Evolutionary conservation across 1,284 basidiomycete genomes (phyloP).

Genomic region (Ustilago nuda): DNA sequence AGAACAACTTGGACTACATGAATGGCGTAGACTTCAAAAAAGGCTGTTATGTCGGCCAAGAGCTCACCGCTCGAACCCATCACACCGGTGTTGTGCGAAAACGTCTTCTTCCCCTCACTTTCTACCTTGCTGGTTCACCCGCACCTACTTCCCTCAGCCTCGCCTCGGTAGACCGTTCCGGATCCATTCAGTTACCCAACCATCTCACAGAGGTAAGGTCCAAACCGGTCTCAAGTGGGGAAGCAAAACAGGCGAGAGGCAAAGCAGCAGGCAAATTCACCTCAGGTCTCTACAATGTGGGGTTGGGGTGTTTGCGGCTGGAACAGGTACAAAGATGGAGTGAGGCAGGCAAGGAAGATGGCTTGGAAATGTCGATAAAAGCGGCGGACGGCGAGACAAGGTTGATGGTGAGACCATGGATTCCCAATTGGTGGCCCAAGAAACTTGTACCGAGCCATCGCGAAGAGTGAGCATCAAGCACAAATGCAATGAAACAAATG

Average conservation of each 20-base stretch:
- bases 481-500: not conserved
- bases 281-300: constrained; percentile 58
- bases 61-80: constrained; percentile 94
- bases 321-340: constrained; percentile 58
- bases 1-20: constrained; percentile 93
- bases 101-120: constrained; percentile 81
- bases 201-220: constrained; percentile 48
- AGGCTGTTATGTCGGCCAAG: constrained; percentile 98
- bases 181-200: constrained; percentile 8
- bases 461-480: not conserved
- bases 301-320: constrained; percentile 55
- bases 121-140: constrained; percentile 32
- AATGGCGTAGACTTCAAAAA: constrained; percentile 96
- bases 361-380: constrained; percentile 31
- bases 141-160: constrained; percentile 12
- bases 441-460: constrained; percentile 2
- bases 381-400: constrained; percentile 30
- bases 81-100: constrained; percentile 93
- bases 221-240: constrained; percentile 4
- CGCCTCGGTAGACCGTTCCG: constrained; percentile 5
- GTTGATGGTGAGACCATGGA: constrained; percentile 49
- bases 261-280: constrained; percentile 63
- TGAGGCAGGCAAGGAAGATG: constrained; percentile 17
- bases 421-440: constrained; percentile 57
- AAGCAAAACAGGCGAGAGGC: constrained; percentile 30